These are phyloP conservation scores for Epichloe elymi DNA, from an alignment of 2,329 filamentous ascomycete species.

Conservation along the genomic window DNA sequence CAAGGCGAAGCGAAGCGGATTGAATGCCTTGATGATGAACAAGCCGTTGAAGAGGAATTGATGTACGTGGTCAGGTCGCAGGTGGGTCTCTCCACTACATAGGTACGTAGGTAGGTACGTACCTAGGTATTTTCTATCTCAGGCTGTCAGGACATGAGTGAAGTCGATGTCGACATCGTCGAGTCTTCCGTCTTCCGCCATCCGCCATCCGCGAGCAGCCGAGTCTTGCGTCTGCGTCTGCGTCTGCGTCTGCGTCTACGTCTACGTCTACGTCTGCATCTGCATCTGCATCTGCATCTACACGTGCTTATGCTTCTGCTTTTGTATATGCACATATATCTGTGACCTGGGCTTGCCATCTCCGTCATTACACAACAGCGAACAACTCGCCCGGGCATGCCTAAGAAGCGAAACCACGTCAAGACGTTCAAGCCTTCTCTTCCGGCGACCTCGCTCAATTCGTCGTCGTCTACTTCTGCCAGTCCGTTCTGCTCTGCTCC, in stretches of 20 bases:
- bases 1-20: not conserved
- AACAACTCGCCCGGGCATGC: constrained; percentile 31
- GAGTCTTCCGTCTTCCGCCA: not conserved
- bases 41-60: not conserved
- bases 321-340: not conserved
- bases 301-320: not conserved
- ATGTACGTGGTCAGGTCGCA: too few relatives aligned
- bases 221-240: not conserved
- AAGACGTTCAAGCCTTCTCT: constrained; percentile 46
- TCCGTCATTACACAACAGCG: not conserved
- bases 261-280: not conserved
- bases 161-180: not conserved
- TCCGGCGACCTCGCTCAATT: constrained; percentile 31
- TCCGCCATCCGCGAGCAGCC: not conserved
- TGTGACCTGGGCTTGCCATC: not conserved
- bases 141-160: too few relatives aligned
- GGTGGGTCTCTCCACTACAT: not conserved
- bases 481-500: not conserved
- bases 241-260: not conserved
- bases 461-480: constrained; percentile 7
- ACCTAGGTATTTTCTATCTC: too few relatives aligned
- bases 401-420: constrained; percentile 47
- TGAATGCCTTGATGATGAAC: not conserved
- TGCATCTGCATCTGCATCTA: not conserved
- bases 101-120: too few relatives aligned